Percentiles rank a stretch among this genome's conserved stretches.
Evolutionary conservation across 2,329 filamentous ascomycete genomes (phyloP).

Genomic region (Cadophora gregata): DNA sequence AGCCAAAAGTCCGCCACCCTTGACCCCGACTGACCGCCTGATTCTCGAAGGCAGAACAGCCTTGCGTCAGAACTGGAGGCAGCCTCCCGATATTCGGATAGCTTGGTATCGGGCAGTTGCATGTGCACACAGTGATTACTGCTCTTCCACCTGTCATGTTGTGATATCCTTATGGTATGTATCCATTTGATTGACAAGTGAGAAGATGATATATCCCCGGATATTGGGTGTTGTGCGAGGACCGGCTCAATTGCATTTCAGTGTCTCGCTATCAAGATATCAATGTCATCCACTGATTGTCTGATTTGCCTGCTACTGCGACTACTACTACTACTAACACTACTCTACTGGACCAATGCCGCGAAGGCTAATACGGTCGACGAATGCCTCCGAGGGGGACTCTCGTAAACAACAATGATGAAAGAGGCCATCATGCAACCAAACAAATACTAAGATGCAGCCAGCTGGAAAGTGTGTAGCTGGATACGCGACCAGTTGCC

Average conservation of each 20-base stretch:
- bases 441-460: constrained; percentile 32
- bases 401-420: constrained; percentile 40
- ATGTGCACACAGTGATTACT: background rate
- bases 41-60: background rate
- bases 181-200: background rate
- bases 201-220: background rate
- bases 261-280: background rate
- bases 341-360: constrained; percentile 31
- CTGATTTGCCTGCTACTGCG: constrained; percentile 28
- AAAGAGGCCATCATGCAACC: constrained; percentile 36
- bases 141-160: background rate
- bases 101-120: background rate
- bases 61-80: background rate
- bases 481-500: constrained; percentile 25
- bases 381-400: constrained; percentile 34
- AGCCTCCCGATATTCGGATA: constrained; percentile 9
- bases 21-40: background rate
- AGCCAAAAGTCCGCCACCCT: background rate
- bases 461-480: constrained; percentile 38
- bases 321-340: constrained; percentile 31
- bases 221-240: background rate
- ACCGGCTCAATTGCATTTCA: background rate
- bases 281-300: constrained; percentile 21
- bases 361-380: constrained; percentile 23
- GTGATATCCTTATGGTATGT: background rate